These are phyloP conservation scores for Aphanomyces stellatus DNA, from an alignment of 352 stramenopile genomes.

Conservation along the genomic window DNA sequence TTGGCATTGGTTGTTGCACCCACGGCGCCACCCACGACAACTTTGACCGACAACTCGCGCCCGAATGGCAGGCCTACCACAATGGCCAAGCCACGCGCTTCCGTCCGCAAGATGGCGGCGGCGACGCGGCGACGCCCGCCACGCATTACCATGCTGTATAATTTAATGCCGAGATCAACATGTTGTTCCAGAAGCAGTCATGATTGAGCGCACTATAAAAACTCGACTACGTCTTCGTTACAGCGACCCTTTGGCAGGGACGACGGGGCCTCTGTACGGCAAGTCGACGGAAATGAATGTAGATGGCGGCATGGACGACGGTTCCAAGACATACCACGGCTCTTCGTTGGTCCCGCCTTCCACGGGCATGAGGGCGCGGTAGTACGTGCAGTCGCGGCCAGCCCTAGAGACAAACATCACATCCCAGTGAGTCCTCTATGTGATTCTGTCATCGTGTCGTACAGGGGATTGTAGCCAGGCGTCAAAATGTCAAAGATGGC, in stretches of 20 bases:
- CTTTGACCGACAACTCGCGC: neutral
- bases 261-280: neutral
- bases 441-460: neutral
- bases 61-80: constrained; percentile 15
- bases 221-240: too few species aligned
- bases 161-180: too few species aligned
- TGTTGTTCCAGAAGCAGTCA: too few species aligned
- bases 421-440: neutral
- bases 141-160: neutral
- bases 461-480: constrained; percentile 50
- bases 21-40: neutral
- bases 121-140: too few species aligned
- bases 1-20: neutral
- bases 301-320: neutral
- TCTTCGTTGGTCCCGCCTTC: neutral
- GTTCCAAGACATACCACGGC: constrained; percentile 2
- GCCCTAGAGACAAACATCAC: neutral
- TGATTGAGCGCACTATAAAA: too few species aligned
- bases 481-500: constrained; percentile 83
- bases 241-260: too few species aligned
- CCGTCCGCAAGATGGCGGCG: neutral
- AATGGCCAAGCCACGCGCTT: constrained; percentile 1
- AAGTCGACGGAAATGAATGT: constrained; percentile 4
- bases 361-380: neutral
- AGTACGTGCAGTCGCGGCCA: constrained; percentile 17